These are phyloP conservation scores for Nakaseomyces glabratus DNA, from an alignment of 1,139 yeast genomes.

Conservation along the genomic window DNA sequence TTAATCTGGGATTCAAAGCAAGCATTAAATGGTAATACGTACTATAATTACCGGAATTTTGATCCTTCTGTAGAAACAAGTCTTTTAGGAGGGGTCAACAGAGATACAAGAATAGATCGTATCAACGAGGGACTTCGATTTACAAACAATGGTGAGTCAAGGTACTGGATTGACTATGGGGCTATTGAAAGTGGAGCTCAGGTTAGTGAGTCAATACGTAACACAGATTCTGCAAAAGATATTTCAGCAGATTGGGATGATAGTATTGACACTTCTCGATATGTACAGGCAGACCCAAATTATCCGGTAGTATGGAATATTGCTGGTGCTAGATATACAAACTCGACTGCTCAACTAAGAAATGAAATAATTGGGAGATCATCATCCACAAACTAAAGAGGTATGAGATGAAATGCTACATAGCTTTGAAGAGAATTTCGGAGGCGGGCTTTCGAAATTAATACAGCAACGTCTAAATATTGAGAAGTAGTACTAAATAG, in stretches of 20 bases:
- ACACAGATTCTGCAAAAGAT: constrained; percentile 25
- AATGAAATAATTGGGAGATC: constrained; percentile 18
- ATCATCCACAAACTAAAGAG: constrained; percentile 2
- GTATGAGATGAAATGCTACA: no score
- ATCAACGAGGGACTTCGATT: constrained; percentile 80
- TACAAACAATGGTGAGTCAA: constrained; percentile 64
- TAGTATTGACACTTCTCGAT: constrained; percentile 22
- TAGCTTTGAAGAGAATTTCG: no score
- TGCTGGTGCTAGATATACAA: constrained; percentile 32
- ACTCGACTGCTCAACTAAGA: constrained; percentile 29
- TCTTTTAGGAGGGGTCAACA: constrained; percentile 26
- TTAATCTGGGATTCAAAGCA: constrained; percentile 66
- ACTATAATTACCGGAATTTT: constrained; percentile 74
- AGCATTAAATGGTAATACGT: constrained; percentile 53
- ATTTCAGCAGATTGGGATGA: constrained; percentile 44
- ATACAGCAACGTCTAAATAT: no score
- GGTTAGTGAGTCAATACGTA: constrained; percentile 4
- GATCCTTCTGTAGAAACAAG: constrained; percentile 35
- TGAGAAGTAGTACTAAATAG: no score
- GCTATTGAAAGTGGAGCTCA: constrained; percentile 13
- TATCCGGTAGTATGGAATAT: constrained; percentile 50
- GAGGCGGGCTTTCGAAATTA: no score
- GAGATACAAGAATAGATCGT: constrained; percentile 59
- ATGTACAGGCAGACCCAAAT: constrained; percentile 34
- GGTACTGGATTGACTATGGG: constrained; percentile 59